Evolutionary conservation across 2,329 filamentous ascomycete genomes (phyloP), one percentile per base, ranked within the genome.

Genomic region (Botrytis porri): DNA sequence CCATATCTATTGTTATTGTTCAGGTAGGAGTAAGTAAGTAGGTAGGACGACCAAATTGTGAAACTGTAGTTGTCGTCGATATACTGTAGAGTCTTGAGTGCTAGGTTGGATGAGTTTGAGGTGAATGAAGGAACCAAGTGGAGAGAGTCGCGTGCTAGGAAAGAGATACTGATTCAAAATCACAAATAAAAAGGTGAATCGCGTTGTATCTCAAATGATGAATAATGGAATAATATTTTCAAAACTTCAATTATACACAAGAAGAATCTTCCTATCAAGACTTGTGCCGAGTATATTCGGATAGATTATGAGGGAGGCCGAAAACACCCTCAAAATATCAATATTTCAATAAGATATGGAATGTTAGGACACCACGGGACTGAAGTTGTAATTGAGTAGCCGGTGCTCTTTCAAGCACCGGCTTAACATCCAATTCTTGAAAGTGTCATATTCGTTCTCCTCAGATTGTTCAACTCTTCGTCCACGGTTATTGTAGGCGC

Each of bases 401-500:
- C 77, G 72, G 73, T 77, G 72, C 76, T 76, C 73, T 73, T 62
- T 75, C 65, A 75, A 78, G 76, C 77, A 75, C 78, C 75, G 73
- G 76, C 75, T 78, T 80, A 79, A 73, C 75, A 77, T 77, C 74
- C 79, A 80, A 80, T 80, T 80, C 80, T 81, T 81, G 75, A 77
- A 79, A 77, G 78, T 73, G 79, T 76, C 80, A 80, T 77, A 80
- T 83, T 80, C 79, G 73, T 76, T 87, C 85, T 87, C 82, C 84
- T 85, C 84, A 84, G 83, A 80, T 84, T 74, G 73, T 73, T 80
- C 89, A 91, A 89, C 88, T 84, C 85, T 81, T 82, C 84, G 85
- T 84, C 84, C 86, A 87, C 84, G 79, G 79, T 76, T 75, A 78
- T 73, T 65, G 72, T 71, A 76, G 82, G 84, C 82, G 60, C 84